phyloP scores from a whole-genome alignment of 768 basidiomycete species.

The Leccinum uliginosum region DNA sequence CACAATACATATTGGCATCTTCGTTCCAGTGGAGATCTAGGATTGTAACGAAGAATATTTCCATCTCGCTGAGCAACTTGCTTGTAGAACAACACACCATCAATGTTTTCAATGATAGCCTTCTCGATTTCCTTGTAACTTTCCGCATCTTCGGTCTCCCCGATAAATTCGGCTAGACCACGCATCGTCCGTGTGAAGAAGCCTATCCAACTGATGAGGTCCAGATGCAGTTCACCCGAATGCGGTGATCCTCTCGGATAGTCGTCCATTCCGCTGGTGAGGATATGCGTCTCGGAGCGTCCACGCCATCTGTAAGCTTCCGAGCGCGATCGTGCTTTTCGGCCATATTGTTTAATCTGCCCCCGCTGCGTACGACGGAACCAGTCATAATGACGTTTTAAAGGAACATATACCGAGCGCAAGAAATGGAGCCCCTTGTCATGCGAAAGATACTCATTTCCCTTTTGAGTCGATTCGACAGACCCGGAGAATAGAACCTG shows the following conservation, averaged over 20 bases:
- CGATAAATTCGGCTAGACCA: conserved; percentile 82
- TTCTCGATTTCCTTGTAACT: conserved; percentile 75
- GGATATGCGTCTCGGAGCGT: conserved; percentile 75
- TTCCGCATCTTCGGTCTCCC: conserved; percentile 77
- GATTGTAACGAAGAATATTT: neutral
- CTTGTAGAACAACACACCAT: conserved; percentile 44
- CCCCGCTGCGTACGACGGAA: conserved; percentile 93
- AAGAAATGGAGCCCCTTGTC: conserved; percentile 65
- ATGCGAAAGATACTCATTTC: conserved; percentile 50
- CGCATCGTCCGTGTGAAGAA: conserved; percentile 95
- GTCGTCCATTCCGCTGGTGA: conserved; percentile 96
- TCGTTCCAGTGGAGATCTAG: conserved; percentile 93
- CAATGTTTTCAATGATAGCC: conserved; percentile 81
- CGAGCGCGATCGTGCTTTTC: conserved; percentile 77
- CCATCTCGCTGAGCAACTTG: neutral
- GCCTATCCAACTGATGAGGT: conserved; percentile 94
- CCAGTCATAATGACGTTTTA: conserved; percentile 94
- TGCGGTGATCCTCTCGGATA: conserved; percentile 90
- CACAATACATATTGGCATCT: conserved; percentile 89
- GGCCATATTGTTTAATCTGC: conserved; percentile 86
- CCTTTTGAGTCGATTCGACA: conserved; percentile 28
- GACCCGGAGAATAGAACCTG: conserved; percentile 47
- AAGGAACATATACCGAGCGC: conserved; percentile 72
- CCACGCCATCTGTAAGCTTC: conserved; percentile 97
- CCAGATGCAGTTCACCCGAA: conserved; percentile 87